Evolutionary conservation across 2,329 filamentous ascomycete genomes (phyloP), one percentile per base, ranked within the genome.

Genomic region (Fusarium sp.): DNA sequence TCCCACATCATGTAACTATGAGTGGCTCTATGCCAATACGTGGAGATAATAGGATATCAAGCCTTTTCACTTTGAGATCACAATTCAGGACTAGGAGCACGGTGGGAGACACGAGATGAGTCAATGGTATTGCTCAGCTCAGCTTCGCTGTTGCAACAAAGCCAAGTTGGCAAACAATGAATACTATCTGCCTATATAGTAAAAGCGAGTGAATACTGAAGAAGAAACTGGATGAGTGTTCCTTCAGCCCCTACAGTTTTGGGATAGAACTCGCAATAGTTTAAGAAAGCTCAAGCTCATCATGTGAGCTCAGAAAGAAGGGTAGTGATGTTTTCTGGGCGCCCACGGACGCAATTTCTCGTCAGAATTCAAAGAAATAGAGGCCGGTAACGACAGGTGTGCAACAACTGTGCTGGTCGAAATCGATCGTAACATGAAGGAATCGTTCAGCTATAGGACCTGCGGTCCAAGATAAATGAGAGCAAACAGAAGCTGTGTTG

Each of bases 301-400:
- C 9, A 45, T 20, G 12, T n/a, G 44, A 66, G 51, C 33, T 30
- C 14, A 7, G 16, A n/a, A 51, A 68, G 63, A 68, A 68, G 12
- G 31, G 41, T 55, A 55, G 26, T 38, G 16, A 18, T 48, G 22
- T 18, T 50, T 42, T 31, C 5, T 44, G 38, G 33, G 16, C 31
- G 28, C 13, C 45, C 12, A 31, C 6, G 30, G 48, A 56, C 51
- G 39, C 38, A n/a, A 12, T 20, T 58, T 44, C 38, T 63, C 51
- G 14, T 61, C 31, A 30, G 44, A 38, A 20, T 22, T 28, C 45
- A 39, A 36, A 41, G 26, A 42, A 62, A 4, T 33, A 73, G 39
- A 56, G 33, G 44, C 14, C 45, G 60, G 60, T 64, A 74, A 42
- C 22, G 72, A 72, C 74, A 68, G 68, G 41, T 45, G 24, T 50